Percentiles rank a stretch among this genome's conserved stretches.
These are phyloP conservation scores for Pyrenula aspistea DNA, from an alignment of 495 filamentous ascomycete species.

Conservation along the genomic window DNA sequence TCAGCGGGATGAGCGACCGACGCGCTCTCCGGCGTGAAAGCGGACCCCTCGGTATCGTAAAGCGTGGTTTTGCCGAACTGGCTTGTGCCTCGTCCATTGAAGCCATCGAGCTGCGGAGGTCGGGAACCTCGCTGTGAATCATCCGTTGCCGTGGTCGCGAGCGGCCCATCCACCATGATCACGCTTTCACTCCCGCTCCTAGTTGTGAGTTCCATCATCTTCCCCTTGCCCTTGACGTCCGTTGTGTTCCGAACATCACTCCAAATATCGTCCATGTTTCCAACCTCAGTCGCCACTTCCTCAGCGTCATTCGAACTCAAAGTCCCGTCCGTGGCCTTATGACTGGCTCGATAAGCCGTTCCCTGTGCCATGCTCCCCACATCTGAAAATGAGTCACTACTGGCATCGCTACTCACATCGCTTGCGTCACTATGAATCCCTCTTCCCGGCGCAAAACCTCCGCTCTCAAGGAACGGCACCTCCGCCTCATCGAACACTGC, in stretches of 20 bases:
- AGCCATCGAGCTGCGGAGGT: neutral
- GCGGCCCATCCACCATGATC: neutral
- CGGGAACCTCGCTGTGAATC: neutral
- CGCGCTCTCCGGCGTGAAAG: too few species aligned
- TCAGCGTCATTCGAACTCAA: neutral
- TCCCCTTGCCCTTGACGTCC: neutral
- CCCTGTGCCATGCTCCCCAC: neutral
- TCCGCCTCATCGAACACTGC: slow-evolving; percentile 33
- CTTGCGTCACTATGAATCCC: slow-evolving; percentile 20
- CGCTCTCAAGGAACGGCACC: slow-evolving; percentile 24
- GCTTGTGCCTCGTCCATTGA: too few species aligned
- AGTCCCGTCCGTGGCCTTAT: neutral
- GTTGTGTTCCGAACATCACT: neutral
- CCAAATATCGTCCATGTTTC: neutral
- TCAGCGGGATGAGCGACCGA: neutral
- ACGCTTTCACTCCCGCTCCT: neutral
- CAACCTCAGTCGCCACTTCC: neutral
- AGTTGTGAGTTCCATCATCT: neutral
- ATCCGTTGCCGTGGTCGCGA: neutral
- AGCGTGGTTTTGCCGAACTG: neutral
- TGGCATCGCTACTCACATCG: neutral
- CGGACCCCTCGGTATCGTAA: neutral
- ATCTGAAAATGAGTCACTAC: neutral
- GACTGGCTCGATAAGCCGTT: neutral
- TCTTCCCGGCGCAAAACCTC: slow-evolving; percentile 32